phyloP scores from a whole-genome alignment of 805 yeast species.

The Lachancea dasiensis region DNA sequence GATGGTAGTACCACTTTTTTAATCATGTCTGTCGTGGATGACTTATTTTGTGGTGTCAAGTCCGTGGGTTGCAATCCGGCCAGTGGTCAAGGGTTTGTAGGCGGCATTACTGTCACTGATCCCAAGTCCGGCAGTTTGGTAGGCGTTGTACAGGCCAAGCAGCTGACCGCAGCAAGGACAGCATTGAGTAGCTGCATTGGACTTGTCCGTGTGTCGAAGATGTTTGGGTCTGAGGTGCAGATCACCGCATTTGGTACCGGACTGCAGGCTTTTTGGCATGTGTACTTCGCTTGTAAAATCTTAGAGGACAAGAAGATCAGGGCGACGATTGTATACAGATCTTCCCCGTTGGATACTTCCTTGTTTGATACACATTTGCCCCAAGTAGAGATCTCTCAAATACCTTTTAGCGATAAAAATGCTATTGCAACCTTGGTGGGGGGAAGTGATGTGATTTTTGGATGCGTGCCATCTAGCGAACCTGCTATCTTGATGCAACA shows the following conservation, averaged over 20 bases:
- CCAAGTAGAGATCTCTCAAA: conserved; percentile 35
- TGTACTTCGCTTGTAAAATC: conserved; percentile 14
- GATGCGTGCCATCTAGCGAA: conserved; percentile 53
- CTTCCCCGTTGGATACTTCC: conserved; percentile 38
- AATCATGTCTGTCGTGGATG: conserved; percentile 61
- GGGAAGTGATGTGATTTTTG: conserved; percentile 45
- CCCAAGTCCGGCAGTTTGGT: conserved; percentile 43
- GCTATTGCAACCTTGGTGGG: conserved; percentile 26
- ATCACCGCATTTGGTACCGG: conserved; percentile 54
- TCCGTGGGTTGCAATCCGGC: conserved; percentile 43
- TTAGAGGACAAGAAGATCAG: conserved; percentile 28
- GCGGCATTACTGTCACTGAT: conserved; percentile 47
- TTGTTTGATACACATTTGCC: conserved; percentile 34
- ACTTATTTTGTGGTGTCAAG: conserved; percentile 50
- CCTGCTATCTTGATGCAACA: conserved; percentile 38
- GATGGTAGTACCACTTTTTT: conserved; percentile 41
- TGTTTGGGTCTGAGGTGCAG: conserved; percentile 15
- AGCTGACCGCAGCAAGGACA: conserved; percentile 62
- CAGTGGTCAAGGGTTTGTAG: conserved; percentile 54
- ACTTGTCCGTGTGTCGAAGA: conserved; percentile 24
- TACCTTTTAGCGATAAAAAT: conserved; percentile 21
- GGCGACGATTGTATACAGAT: conserved; percentile 36
- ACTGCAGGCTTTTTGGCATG: conserved; percentile 61
- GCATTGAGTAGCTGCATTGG: conserved; percentile 52
- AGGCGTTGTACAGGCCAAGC: conserved; percentile 53